Base-by-base conservation (phyloP, 495 filamentous ascomycete genomes). In the Letharia lupina region DNA sequence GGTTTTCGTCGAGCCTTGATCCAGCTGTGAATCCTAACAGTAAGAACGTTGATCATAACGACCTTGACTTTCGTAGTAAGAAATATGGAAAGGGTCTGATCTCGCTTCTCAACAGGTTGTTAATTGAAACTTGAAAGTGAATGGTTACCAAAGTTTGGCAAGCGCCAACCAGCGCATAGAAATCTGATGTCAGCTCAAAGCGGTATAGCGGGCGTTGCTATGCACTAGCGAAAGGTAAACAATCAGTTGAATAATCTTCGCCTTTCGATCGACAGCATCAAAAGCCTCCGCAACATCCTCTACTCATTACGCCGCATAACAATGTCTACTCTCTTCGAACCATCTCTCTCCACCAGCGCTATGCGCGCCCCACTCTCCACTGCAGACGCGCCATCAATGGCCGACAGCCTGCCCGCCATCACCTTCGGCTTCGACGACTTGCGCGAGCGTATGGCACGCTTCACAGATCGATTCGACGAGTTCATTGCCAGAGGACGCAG, bases 401-500 rank as follows among this genome's bases (percentile, higher is more conserved):
- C 91, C 45, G 91, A 94, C 75, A 86, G 86, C 16, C 84, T 97
- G 12, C 94, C 94, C 47, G 90, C 80, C 74, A 89, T 96, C 76
- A 91, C 94, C 77, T 97, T 98, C 75, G 91, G 91, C 65, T 98
- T 98, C 77, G 93, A 98, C 66, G 92, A 96, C 67, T 80, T 98
- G 67, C 93, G 93, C 76, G 91, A 91, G 69, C 87, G 91, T 77
- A 98, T 98, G 93, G 86, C 89, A 39, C 88, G 89, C 61, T 98
- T 98, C 75, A 98, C 91, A 0, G 84, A 85, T 13, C 89, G 84
- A 65, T 98, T 98, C 70, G 94, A 98, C 72, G 87, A 87, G 10
- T 97, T 97, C 72, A 97, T 98, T 70, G 92, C 96, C 68, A 85
- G 88, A 64, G 91, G 92, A 5, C 84, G 92, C 23, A 94, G 92